These are phyloP conservation scores for Ambrosia trifida DNA, from an alignment of 129 eudicot species.

Conservation along the genomic window DNA sequence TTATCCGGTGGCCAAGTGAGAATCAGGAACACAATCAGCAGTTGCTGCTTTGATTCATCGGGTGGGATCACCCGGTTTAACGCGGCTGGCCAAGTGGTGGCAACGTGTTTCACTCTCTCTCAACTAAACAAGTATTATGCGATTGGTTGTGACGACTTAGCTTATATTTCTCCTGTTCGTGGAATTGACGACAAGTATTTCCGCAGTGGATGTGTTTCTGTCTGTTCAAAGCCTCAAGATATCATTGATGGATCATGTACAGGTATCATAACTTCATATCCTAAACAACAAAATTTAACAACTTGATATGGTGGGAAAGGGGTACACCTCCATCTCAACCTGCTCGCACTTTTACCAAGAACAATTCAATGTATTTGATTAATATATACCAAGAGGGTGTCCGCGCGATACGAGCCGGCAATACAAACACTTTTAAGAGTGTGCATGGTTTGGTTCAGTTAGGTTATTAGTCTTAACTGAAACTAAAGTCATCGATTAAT, in stretches of 20 bases:
- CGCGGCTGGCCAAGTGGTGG: background rate
- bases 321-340: too few species aligned
- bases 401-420: too few species aligned
- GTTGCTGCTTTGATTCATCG: background rate
- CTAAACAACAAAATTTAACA: too few species aligned
- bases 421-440: too few species aligned
- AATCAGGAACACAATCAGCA: background rate
- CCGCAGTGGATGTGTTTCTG: conserved; percentile 20
- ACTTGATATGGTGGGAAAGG: too few species aligned
- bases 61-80: background rate
- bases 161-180: background rate
- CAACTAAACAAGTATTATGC: conserved; percentile 33
- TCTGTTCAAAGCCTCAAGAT: conserved; percentile 30
- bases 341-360: too few species aligned
- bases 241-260: conserved; percentile 38
- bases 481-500: too few species aligned
- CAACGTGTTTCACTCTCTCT: conserved; percentile 27
- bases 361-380: too few species aligned
- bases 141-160: conserved; percentile 43
- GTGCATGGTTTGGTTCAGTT: too few species aligned
- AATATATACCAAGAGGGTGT: too few species aligned
- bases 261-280: conserved; percentile 3
- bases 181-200: background rate
- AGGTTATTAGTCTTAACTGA: too few species aligned
- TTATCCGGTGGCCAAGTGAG: conserved; percentile 16